Base-by-base conservation (phyloP, 768 basidiomycete species). In the Rhizopogon rudus region DNA sequence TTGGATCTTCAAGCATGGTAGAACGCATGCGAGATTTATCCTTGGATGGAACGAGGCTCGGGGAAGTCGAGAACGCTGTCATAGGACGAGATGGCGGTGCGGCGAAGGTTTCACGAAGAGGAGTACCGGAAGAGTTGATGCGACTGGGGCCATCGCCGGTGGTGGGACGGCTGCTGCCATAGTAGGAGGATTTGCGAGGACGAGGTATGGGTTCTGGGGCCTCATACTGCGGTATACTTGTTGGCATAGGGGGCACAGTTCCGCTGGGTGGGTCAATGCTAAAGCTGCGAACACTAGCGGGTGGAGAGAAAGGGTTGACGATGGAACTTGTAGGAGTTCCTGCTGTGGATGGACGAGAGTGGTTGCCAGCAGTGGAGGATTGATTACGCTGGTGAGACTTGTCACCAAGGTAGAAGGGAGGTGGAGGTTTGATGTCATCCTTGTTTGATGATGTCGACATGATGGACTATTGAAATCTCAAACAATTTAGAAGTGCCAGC, bases 21-120 rank as follows among this genome's bases (percentile, higher is more conserved):
- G 68, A 70, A 17, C 64, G 68, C 66, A 69, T 64, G 17, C 70
- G 68, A 1, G 54, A 53, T 0, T 61, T 40, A 56, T 57, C 66
- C 33, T 49, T 45, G 14, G 17, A 48, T 20, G 65, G 59, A 3
- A 66, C 59, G 7, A 77, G 67, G 1, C 74, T 63, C 10, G 82
- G 75, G 1, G 80, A 69, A 0, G 75, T 70, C 17, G 79, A 82
- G 67, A 81, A 73, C 45, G 81, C 71, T 3, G 83, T 87, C 35
- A 81, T 58, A 0, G 83, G 82, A 9, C 85, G 81, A 25, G 79
- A 67, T 1, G 79, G 79, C 12, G 86, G 86, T 1, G 81, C 78
- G 0, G 81, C 75, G 56, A 87, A 83, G 3, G 79, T 65, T 59
- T 86, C 84, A 50, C 85, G 72, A n/a, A 74, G 54, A 20, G 77